phyloP scores from a whole-genome alignment of 306 rosid species.

The Erythrophleum fordii region DNA sequence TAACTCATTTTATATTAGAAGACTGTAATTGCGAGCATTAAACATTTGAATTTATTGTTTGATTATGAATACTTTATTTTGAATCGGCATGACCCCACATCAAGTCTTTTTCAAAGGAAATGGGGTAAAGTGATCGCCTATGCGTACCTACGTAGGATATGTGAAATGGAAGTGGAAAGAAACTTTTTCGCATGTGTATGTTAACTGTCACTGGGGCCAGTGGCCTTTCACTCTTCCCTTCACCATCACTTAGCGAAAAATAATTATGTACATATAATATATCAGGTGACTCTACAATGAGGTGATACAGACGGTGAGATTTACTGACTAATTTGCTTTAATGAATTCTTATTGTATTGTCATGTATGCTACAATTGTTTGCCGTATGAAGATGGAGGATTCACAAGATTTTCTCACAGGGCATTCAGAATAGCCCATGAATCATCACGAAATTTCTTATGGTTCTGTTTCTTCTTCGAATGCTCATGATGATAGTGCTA shows the following conservation, averaged over 20 bases:
- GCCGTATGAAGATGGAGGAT: neutral
- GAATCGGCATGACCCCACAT: neutral
- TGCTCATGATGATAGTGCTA: neutral
- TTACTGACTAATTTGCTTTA: too few relatives aligned
- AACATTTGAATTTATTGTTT: neutral
- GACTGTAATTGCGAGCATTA: too few relatives aligned
- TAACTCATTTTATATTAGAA: too few relatives aligned
- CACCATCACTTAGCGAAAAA: too few relatives aligned
- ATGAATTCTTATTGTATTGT: too few relatives aligned
- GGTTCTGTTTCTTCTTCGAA: neutral
- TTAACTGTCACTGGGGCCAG: neutral
- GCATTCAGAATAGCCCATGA: too few relatives aligned
- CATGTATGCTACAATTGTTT: neutral
- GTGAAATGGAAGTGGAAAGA: neutral
- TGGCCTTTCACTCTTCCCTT: neutral
- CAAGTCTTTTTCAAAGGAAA: neutral
- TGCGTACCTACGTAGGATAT: neutral
- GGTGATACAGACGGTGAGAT: too few relatives aligned
- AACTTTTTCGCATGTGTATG: neutral
- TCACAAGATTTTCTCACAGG: neutral
- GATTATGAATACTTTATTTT: neutral
- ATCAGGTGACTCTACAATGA: too few relatives aligned
- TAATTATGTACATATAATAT: too few relatives aligned
- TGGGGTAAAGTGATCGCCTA: neutral
- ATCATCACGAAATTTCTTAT: too few relatives aligned